Conservation (phyloP, 176 grass and related monocot species). For the Oryza brachyantha region DNA sequence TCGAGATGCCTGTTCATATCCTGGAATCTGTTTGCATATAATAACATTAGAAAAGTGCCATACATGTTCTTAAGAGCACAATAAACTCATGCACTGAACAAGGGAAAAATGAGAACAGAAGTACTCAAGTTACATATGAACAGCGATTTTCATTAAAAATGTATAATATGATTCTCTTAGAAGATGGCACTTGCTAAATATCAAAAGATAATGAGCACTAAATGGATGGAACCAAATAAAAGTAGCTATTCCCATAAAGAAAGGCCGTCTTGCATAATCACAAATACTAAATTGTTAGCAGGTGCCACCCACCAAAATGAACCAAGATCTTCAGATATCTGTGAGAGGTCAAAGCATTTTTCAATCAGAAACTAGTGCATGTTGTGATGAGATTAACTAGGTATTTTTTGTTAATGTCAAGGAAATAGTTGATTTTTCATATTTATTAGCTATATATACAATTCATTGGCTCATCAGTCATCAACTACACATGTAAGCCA, state of each 20-base stretch:
- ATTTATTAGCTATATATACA: not conserved
- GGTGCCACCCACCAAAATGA: not conserved
- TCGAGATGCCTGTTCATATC: constrained; percentile 36
- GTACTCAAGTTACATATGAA: not conserved
- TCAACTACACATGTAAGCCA: not conserved
- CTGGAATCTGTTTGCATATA: constrained; percentile 36
- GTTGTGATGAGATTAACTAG: not conserved
- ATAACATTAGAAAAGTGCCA: not conserved
- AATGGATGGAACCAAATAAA: not conserved
- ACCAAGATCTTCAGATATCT: not conserved
- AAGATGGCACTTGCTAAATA: not conserved
- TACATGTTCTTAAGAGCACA: not conserved
- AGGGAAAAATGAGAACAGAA: not conserved
- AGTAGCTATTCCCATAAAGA: not conserved
- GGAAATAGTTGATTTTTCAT: not conserved
- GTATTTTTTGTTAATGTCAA: not conserved
- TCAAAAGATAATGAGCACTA: not conserved
- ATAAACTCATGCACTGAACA: not conserved
- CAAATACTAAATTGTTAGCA: not conserved
- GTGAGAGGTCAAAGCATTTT: not conserved
- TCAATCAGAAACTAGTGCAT: not conserved
- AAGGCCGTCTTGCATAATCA: not conserved
- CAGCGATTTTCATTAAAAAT: not conserved
- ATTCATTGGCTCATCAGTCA: not conserved
- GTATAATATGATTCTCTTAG: not conserved